Base-by-base conservation (phyloP, 2,329 filamentous ascomycete genomes). In the Aspergillus jensenii region DNA sequence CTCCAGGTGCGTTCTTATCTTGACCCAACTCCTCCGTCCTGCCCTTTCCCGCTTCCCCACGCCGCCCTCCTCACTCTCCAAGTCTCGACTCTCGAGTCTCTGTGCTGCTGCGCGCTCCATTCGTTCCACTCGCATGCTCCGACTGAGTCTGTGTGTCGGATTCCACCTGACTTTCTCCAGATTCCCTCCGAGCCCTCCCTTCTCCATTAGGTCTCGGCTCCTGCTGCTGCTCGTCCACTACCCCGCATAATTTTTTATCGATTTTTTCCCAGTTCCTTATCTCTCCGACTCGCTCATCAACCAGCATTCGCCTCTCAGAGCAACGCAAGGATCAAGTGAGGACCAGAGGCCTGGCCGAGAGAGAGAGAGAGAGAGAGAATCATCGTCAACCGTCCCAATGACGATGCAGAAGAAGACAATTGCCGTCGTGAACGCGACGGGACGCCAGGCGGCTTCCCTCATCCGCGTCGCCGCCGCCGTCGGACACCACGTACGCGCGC, bases 381-480 rank as follows among this genome's bases (percentile, higher is more conserved):
- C 25, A 25, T 15, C 27, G 27, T 39, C 25, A 25, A 33, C 23
- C 14, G 40, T 35, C 56, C 71, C 67, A 63, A 77, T 77, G 75
- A 74, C 74, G 67, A 74, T 74, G 70, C 69, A 72, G 45, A 82
- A 84, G 72, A 95, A 93, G 79, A 95, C 90, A 55, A 91, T 96
- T 70, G 93, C 93, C 72, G 88, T 96, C 71, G 93, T 98, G 79
- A 98, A 98, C 78, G 91, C 91, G 72, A 93, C 91, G 74, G 95
- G 95, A 71, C 90, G 95, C 68, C 95, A 99, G 81, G 92, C 93
- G 64, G 93, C 93, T 58, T 97, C 93, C 59, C 87, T 99, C 70
- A 95, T 97, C 68, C 90, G 95, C 66, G 92, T 96, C 71, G 93
- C 93, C 58, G 91, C 91, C 45, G 95, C 95, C 59, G 89, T 98